Evolutionary conservation across 2,329 filamentous ascomycete genomes (phyloP), one percentile per base, ranked within the genome.

Genomic region (Ophiostoma himal-ulmi): DNA sequence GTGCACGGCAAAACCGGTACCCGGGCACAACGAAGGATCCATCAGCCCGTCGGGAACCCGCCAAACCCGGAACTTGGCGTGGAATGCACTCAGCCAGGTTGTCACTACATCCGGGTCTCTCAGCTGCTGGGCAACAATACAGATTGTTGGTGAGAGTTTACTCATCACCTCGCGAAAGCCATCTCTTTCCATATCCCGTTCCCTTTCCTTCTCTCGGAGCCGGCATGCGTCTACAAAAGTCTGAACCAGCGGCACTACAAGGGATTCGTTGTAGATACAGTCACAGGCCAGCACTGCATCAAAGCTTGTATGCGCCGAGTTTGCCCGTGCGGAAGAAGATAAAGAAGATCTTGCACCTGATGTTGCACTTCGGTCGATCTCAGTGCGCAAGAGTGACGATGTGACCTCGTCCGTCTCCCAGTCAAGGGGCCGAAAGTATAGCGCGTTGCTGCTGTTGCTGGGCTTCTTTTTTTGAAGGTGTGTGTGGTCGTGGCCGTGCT

Each of bases 241-340:
- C 75, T 89, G 86, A n/a, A 95, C 91, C 67, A 98, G 86, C 0
- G 94, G 93, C 62, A 86, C 82, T 34, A 98, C 87, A 3, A 98
- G 85, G 2, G 91, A 87, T 74, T 97, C 92, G 79, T 98, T 99
- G 82, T 96, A 99, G 75, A 99, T 90, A 79, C 94, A 97, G 79
- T 99, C 95, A 77, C 93, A 96, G 4, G 93, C 93, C 48, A 98
- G 78, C 13, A 98, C 82, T 17, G 88, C 80, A 76, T 96, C 91
- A 74, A 95, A 90, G 71, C 85, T 84, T 76, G 75, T 6, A 3
- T 41, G 69, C n/a, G 14, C 10, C 22, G 30, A 22, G n/a, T 8
- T 37, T 57, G 37, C 8, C 22, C 39, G 60, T 26, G 8, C n/a
- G 3, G 22, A n/a, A 4, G 57, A n/a, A 36, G 62, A 65, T 20